Evolutionary conservation across 176 grass and related monocot genomes (phyloP), one percentile per base, ranked within the genome.

Genomic region (Avena insularis): DNA sequence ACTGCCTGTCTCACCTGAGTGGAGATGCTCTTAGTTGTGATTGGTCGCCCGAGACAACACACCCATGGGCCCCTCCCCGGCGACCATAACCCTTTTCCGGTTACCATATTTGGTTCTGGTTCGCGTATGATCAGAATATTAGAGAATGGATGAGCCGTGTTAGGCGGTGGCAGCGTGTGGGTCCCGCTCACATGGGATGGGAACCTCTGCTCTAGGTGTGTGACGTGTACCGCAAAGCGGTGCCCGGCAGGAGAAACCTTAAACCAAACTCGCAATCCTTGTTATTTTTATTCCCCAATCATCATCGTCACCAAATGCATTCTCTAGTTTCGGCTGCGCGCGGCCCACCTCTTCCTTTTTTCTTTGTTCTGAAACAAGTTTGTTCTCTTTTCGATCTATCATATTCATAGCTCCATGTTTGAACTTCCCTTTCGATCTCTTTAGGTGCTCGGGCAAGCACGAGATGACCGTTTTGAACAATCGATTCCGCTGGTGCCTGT

Each of bases 211-310:
- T 29, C 69, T 53, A 16, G 46, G 50, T 67, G 38, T n/a, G n/a
- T 72, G 73, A 76, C 48, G 47, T 75, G 47, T 75, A 84, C 27
- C 35, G 54, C 17, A 3, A 43, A 38, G 74, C 38, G 19, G 47
- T 16, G 10, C 56, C 71, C 14, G 33, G 33, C 33, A 35, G 16
- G 1, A 3, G 6, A 31, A 67, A 33, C 16, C 56, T 76, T 50
- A 48, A 50, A 56, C 84, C 27, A 35, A 10, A 67, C 60, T 62
- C 33, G 72, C n/a, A 70, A 83, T 88, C 79, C 79, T 82, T 63
- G 43, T 87, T 73, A 48, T 35, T 35, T 35, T 61, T 87, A 61
- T 72, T 62, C 60, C 20, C 50, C 31, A 47, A 65, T 77, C 79
- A 82, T 75, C 57, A 20, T 23, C 50, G 0, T 47, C 43, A 29